Evolutionary conservation across 2,329 filamentous ascomycete genomes (phyloP).

Genomic region (Didymosphaeria variabile): DNA sequence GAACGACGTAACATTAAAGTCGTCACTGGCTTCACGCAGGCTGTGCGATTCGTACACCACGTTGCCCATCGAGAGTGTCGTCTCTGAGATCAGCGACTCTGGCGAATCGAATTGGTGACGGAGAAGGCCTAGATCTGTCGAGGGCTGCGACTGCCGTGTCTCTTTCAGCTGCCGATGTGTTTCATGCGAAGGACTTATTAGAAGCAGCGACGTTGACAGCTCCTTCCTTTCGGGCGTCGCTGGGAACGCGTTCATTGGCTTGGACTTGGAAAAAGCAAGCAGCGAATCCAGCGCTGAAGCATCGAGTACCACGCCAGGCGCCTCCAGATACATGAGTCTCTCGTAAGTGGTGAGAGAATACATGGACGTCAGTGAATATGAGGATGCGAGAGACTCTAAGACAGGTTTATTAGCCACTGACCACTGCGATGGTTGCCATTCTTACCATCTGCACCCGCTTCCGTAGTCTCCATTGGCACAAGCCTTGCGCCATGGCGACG

Average conservation of each 20-base stretch:
- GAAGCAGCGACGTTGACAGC: slow-evolving; percentile 49
- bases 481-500: slow-evolving; percentile 57
- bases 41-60: slow-evolving; percentile 48
- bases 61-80: slow-evolving; percentile 50
- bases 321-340: slow-evolving; percentile 55
- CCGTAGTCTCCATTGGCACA: slow-evolving; percentile 53
- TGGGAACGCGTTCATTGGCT: slow-evolving; percentile 47
- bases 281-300: slow-evolving; percentile 56
- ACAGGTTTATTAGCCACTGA: slow-evolving; percentile 16
- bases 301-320: slow-evolving; percentile 57
- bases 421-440: slow-evolving; percentile 3
- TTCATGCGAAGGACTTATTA: slow-evolving; percentile 47
- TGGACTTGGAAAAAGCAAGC: slow-evolving; percentile 52
- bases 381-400: slow-evolving; percentile 42
- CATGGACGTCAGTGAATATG: slow-evolving; percentile 57
- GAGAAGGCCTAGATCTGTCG: slow-evolving; percentile 46
- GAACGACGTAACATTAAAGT: slow-evolving; percentile 58
- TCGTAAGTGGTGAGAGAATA: slow-evolving; percentile 57
- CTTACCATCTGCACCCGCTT: slow-evolving; percentile 46
- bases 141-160: slow-evolving; percentile 33
- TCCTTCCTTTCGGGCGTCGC: slow-evolving; percentile 40
- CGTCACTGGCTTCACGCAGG: slow-evolving; percentile 38
- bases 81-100: slow-evolving; percentile 49
- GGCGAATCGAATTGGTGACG: slow-evolving; percentile 41
- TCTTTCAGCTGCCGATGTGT: slow-evolving; percentile 43